A percentile compares a stretch with the other conserved stretches of the same genome.
These are phyloP conservation scores for Wickerhamiella occidentalis DNA, from an alignment of 805 yeast genomes.

Conservation along the genomic window DNA sequence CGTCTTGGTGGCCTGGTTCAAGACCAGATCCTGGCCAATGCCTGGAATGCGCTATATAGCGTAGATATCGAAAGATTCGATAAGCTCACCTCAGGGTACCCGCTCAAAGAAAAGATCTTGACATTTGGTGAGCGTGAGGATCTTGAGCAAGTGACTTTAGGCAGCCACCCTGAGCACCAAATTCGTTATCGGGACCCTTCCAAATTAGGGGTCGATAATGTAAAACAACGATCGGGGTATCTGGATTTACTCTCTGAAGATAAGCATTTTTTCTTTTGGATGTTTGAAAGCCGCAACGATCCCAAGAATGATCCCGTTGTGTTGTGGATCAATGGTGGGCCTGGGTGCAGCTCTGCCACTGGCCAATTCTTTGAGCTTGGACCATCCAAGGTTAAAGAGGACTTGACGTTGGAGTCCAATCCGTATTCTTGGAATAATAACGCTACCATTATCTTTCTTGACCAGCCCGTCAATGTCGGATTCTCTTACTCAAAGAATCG, in stretches of 20 bases:
- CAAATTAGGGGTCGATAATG: conserved; percentile 65
- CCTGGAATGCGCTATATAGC: conserved; percentile 8
- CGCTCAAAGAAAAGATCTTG: not conserved
- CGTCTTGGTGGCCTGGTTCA: not conserved
- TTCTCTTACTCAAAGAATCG: conserved; percentile 53
- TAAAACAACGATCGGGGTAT: conserved; percentile 68
- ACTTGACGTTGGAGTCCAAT: conserved; percentile 60
- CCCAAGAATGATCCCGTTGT: conserved; percentile 76
- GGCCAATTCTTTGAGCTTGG: conserved; percentile 92
- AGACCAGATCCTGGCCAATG: not conserved
- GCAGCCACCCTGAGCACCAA: conserved; percentile 31
- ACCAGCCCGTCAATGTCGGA: conserved; percentile 93
- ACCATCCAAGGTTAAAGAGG: conserved; percentile 65
- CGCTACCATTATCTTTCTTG: conserved; percentile 84
- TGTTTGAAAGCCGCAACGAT: conserved; percentile 73
- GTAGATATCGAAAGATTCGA: conserved; percentile 1
- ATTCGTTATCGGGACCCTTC: conserved; percentile 56
- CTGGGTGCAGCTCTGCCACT: conserved; percentile 90
- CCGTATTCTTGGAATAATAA: conserved; percentile 88
- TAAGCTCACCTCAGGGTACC: not conserved
- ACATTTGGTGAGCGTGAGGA: not conserved
- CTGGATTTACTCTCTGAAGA: conserved; percentile 69
- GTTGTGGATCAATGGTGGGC: conserved; percentile 92
- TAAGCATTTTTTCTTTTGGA: conserved; percentile 90
- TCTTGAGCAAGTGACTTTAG: not conserved